These are phyloP conservation scores for Ustilago tritici DNA, from an alignment of 1,284 basidiomycete species.

Conservation along the genomic window DNA sequence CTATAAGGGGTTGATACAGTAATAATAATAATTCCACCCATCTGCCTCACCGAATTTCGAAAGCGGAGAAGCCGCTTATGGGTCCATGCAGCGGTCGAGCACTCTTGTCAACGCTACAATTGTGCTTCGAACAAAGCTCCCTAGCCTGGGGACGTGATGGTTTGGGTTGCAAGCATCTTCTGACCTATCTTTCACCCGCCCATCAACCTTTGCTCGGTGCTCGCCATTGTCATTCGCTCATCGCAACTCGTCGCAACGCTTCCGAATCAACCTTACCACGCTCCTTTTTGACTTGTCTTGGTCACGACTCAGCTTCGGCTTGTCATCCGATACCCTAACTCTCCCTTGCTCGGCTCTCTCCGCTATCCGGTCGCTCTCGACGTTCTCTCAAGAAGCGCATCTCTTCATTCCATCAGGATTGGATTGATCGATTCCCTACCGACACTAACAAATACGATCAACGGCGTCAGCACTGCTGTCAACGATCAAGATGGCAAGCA, in stretches of 20 bases:
- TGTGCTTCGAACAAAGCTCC: constrained; percentile 3
- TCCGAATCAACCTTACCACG: neutral
- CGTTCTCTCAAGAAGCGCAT: neutral
- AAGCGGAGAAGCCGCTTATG: constrained; percentile 4
- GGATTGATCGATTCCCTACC: neutral
- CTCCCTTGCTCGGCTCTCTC: constrained; percentile 8
- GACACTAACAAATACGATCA: neutral
- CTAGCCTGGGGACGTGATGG: neutral
- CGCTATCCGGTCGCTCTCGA: neutral
- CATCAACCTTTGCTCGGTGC: neutral
- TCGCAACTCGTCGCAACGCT: neutral
- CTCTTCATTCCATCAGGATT: neutral
- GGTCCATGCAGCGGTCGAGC: constrained; percentile 11
- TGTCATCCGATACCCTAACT: neutral
- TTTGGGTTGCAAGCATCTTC: neutral
- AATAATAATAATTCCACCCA: too few species aligned
- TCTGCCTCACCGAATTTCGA: constrained; percentile 17
- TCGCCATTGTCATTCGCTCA: neutral
- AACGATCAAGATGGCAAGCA: constrained; percentile 23
- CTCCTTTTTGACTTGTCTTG: neutral
- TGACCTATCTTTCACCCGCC: neutral
- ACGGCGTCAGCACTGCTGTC: neutral
- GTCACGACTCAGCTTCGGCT: neutral
- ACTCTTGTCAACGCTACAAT: neutral
- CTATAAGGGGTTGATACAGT: too few species aligned